These are phyloP conservation scores for Stygiomarasmius scandens DNA, from an alignment of 1,284 basidiomycete species.

Conservation along the genomic window DNA sequence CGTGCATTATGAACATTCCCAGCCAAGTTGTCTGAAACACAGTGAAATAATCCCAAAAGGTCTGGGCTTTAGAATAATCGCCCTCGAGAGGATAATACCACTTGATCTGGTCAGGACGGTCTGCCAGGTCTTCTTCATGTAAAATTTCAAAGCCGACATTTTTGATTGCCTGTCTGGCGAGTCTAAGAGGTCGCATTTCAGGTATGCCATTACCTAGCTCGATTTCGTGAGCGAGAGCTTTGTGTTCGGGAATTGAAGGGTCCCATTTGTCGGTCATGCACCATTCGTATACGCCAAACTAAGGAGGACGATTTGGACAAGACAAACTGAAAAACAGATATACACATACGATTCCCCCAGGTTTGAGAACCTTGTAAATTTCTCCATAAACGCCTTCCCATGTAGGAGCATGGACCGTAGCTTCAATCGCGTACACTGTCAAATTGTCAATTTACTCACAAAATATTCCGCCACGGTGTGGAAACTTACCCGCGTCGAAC, in stretches of 20 bases:
- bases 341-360: constrained; percentile 85
- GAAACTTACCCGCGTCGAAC: constrained; percentile 86
- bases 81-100: constrained; percentile 99
- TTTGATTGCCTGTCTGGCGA: constrained; percentile 79
- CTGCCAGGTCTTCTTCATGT: constrained; percentile 94
- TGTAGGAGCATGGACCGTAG: constrained; percentile 93
- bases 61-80: constrained; percentile 91
- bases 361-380: constrained; percentile 95
- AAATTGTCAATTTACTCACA: constrained; percentile 9
- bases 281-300: constrained; percentile 99
- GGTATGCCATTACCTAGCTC: constrained; percentile 97
- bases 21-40: constrained; percentile 90
- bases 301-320: constrained; percentile 6
- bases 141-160: constrained; percentile 89
- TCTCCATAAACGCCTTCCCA: constrained; percentile 96
- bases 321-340: neutral
- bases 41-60: constrained; percentile 88
- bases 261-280: constrained; percentile 98
- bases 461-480: neutral
- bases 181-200: constrained; percentile 86
- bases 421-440: constrained; percentile 94
- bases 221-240: constrained; percentile 87
- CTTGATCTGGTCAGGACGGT: constrained; percentile 76
- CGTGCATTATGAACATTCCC: constrained; percentile 87
- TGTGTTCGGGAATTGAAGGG: constrained; percentile 84